Base-by-base conservation (phyloP, 202 grass and related monocot species). In the Carex arenaria region DNA sequence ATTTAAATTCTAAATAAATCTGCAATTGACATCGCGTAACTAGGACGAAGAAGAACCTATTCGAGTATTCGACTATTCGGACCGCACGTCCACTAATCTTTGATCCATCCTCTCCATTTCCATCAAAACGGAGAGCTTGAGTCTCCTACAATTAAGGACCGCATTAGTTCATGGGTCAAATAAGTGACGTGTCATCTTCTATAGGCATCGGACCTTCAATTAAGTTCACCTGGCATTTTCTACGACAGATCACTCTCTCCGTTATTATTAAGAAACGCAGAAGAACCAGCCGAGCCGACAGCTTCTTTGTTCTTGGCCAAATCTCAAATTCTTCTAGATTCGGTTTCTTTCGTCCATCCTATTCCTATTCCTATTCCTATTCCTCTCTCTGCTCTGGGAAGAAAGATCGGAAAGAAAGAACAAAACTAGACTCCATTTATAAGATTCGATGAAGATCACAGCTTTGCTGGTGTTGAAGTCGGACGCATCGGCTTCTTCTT, bases 391-490 rank as follows among this genome's bases (percentile, higher is more conserved):
- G 26, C 6, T 28, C 51, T 55, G 12, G 22, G 8, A 77, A 60
- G 31, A 78, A 78, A 59, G 67, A 78, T 57, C 49, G 53, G 10
- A 47, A 40, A 3, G 36, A 80, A 80, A 3, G 36, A 80, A 80
- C 10, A 63, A 80, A 80, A 3, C 78, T 47, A 80, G 14, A 40
- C 4, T 81, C 81, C 71, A 66, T 86, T 83, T 69, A 32, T 42
- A 3, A 64, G 77, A 38, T 30, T 67, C 76, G 87, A 98, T 98
- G 95, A 98, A 98, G 91, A 98, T 95, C 49, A 98, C 93, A n/a
- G 90, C 95, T 28, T 84, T 98, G 67, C 87, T 98, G n/a, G 93
- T 98, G 79, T 75, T 98, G 66, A 95, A 86, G 87, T 80, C 92
- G 75, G 80, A 85, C 67, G 49, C 85, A 9, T 61, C 86, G 53